These are phyloP conservation scores for Kalmusia sp. DNA, from an alignment of 2,329 filamentous ascomycete genomes.

Conservation along the genomic window DNA sequence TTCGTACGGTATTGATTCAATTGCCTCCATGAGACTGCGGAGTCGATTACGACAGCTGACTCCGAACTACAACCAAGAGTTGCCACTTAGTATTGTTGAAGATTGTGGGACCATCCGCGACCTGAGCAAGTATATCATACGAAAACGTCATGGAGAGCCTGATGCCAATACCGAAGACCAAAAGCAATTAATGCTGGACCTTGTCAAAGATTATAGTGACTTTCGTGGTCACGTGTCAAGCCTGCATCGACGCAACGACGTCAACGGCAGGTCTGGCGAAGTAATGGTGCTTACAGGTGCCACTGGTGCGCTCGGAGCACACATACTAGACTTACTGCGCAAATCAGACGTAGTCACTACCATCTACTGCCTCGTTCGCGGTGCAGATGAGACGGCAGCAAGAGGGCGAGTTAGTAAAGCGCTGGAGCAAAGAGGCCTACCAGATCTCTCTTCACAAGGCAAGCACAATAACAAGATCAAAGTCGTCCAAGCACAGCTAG, in stretches of 20 bases:
- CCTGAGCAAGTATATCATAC: slow-evolving; percentile 48
- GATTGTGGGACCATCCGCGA: slow-evolving; percentile 62
- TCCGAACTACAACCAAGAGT: slow-evolving; percentile 35
- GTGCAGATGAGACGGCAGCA: slow-evolving; percentile 40
- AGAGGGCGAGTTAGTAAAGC: slow-evolving; percentile 42
- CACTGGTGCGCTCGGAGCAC: slow-evolving; percentile 60
- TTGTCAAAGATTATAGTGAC: slow-evolving; percentile 57
- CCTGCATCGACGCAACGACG: background rate
- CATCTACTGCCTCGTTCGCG: slow-evolving; percentile 66
- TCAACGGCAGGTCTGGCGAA: slow-evolving; percentile 13
- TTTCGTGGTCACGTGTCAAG: slow-evolving; percentile 43
- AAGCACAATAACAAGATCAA: slow-evolving; percentile 48
- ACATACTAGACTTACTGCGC: slow-evolving; percentile 57
- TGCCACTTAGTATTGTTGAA: slow-evolving; percentile 67
- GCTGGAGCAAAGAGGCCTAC: slow-evolving; percentile 38
- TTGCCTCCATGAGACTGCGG: slow-evolving; percentile 62
- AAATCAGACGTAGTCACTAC: slow-evolving; percentile 46
- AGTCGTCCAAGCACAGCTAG: slow-evolving; percentile 58
- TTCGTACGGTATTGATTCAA: slow-evolving; percentile 66
- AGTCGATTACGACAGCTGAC: slow-evolving; percentile 45
- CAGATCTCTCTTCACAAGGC: slow-evolving; percentile 23
- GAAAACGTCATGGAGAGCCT: slow-evolving; percentile 47
- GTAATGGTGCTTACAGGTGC: slow-evolving; percentile 56
- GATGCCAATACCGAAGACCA: slow-evolving; percentile 45
- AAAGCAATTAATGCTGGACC: slow-evolving; percentile 50